Evolutionary conservation across 2,329 filamentous ascomycete species (phyloP).

Genomic region (Saccharata proteae): DNA sequence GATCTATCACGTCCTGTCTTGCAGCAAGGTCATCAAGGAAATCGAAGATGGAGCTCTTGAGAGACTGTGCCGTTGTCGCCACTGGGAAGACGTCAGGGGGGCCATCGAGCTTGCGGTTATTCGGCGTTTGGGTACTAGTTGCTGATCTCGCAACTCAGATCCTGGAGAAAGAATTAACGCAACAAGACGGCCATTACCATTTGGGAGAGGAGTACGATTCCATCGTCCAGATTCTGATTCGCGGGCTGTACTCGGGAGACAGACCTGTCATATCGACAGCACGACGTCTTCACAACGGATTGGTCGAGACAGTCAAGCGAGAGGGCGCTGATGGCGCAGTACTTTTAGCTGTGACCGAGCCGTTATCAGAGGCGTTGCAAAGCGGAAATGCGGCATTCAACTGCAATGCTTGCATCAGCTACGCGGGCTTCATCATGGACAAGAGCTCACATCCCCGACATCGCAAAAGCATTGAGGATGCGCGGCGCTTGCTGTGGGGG

Average conservation of each 20-base stretch:
- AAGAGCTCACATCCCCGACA: conserved; percentile 41
- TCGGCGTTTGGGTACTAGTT: no score
- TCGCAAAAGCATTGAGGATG: conserved; percentile 41
- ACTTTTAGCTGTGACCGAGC: conserved; percentile 57
- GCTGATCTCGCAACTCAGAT: no score
- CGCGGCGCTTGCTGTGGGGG: conserved; percentile 55
- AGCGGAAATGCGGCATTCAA: conserved; percentile 20
- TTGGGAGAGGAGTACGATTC: conserved; percentile 59
- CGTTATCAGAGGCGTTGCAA: conserved; percentile 41
- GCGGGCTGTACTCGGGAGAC: conserved; percentile 42
- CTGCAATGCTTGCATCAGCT: neutral
- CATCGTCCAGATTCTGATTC: conserved; percentile 49
- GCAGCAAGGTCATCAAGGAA: conserved; percentile 9
- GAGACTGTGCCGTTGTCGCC: conserved; percentile 24
- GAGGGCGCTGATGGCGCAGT: conserved; percentile 58
- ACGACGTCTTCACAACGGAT: conserved; percentile 40
- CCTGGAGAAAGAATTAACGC: no score
- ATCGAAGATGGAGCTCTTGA: conserved; percentile 25
- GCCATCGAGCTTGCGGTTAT: no score
- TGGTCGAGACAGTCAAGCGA: conserved; percentile 44
- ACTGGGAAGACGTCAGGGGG: no score
- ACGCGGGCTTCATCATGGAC: conserved; percentile 25
- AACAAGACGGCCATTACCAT: no score
- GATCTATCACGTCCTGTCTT: no score
- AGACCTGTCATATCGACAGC: conserved; percentile 13